Evolutionary conservation across 2,329 filamentous ascomycete species (phyloP), one percentile per base, ranked within the genome.

Genomic region (Colletotrichum gloeosporioides): DNA sequence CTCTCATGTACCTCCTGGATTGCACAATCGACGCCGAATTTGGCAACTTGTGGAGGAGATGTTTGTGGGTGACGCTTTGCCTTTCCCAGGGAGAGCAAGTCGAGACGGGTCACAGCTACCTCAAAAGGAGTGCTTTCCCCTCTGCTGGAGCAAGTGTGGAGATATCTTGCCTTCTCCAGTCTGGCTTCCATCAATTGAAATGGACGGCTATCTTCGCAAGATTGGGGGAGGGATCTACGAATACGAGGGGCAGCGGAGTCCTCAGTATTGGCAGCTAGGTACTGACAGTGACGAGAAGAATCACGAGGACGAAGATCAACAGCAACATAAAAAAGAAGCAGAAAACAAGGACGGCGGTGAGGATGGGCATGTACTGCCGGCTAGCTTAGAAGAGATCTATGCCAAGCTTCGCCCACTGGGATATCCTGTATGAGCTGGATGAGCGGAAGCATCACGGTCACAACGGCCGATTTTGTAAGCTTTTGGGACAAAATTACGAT

Each of bases 11-110:
- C 39, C 69, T 29, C 0, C 59, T 10, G 69, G 69, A 0, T 1
- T 64, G 4, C 69, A 36, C 0, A 71, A 64, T 13, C 39, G 69
- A 27, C 61, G 59, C 1, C 57, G 69, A 0, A 64, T 71, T 7
- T 71, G 69, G 69, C 69, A 71, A 4, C 39, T 71, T 0, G 0
- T 64, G 25, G 69, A 57, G 10, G 57, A 64, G n/a, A 64, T 53
- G 57, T 55, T 55, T 22, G 39, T 64, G 57, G 69, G 69, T 8
- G 69, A 71, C 1, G 7, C 39, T n/a, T 31, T 61, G 7, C 57
- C 57, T 10, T 61, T 13, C n/a, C 44, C 44, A 0, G 0, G 44
- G 6, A 22, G 18, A 31, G 25, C 16, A 29, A 62, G 0, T 0
- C 5, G 12, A 32, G 10, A 15, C 29, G 59, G 29, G 16, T 8